Conservation (phyloP, 2,329 filamentous ascomycete genomes). For the Fusarium coicis region DNA sequence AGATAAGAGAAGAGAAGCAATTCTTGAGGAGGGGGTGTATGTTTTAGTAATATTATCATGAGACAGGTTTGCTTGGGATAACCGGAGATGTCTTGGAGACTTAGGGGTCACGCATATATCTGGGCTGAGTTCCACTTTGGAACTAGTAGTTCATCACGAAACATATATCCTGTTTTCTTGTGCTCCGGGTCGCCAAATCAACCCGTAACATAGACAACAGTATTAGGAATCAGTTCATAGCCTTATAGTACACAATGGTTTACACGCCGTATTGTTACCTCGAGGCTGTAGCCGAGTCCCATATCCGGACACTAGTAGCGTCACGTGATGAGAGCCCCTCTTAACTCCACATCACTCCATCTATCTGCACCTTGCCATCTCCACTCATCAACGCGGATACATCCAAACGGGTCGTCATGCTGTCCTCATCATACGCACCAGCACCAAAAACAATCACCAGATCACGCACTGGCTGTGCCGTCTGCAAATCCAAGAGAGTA, state of each 20-base stretch:
- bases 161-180: neutral
- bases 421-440: conserved; percentile 16
- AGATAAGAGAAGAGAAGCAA: neutral
- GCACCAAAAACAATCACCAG: conserved; percentile 37
- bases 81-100: neutral
- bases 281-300: neutral
- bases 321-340: conserved; percentile 15
- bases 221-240: neutral
- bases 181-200: neutral
- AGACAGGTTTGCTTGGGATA: neutral
- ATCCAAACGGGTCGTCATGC: conserved; percentile 19
- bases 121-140: neutral
- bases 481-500: conserved; percentile 40
- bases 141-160: neutral
- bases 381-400: conserved; percentile 30
- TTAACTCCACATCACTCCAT: conserved; percentile 10
- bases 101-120: neutral
- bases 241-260: neutral
- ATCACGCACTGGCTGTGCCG: conserved; percentile 37
- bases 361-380: conserved; percentile 24
- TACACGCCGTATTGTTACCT: neutral
- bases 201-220: neutral
- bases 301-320: neutral
- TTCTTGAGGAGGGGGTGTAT: neutral
- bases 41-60: neutral